Conservation (phyloP, 73 alveolate species). For the Paramecium caudatum region DNA sequence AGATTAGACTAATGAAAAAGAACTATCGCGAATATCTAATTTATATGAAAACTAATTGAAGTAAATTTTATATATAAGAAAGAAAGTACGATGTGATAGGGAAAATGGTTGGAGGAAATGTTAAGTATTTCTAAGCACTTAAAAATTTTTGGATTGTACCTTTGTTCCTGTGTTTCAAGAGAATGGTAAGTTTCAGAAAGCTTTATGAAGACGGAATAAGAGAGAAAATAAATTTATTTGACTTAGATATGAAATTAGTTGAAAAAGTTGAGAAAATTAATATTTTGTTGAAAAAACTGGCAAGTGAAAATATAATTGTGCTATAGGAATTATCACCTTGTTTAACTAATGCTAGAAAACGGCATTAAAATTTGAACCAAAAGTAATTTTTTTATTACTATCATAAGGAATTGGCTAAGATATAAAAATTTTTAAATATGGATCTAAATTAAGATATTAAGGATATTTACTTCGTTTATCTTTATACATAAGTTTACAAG, state of each 20-base stretch:
- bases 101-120: conserved; percentile 35
- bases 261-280: background rate
- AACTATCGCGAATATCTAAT: background rate
- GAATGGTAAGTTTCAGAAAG: conserved; percentile 49
- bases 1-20: background rate
- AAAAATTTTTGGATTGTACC: conserved; percentile 64
- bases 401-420: conserved; percentile 11
- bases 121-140: conserved; percentile 1
- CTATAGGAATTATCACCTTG: background rate
- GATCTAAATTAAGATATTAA: background rate
- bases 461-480: conserved; percentile 15
- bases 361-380: background rate
- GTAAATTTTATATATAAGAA: background rate
- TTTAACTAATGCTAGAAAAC: background rate
- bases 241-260: conserved; percentile 33
- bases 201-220: background rate
- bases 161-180: conserved; percentile 41
- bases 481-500: conserved; percentile 2
- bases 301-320: background rate
- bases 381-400: conserved; percentile 3
- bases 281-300: background rate
- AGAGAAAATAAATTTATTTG: conserved; percentile 30
- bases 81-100: conserved; percentile 58
- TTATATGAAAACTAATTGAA: conserved; percentile 51
- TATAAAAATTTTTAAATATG: conserved; percentile 37